phyloP scores from a whole-genome alignment of 1,139 yeast species.

The Protomyces gravidus region DNA sequence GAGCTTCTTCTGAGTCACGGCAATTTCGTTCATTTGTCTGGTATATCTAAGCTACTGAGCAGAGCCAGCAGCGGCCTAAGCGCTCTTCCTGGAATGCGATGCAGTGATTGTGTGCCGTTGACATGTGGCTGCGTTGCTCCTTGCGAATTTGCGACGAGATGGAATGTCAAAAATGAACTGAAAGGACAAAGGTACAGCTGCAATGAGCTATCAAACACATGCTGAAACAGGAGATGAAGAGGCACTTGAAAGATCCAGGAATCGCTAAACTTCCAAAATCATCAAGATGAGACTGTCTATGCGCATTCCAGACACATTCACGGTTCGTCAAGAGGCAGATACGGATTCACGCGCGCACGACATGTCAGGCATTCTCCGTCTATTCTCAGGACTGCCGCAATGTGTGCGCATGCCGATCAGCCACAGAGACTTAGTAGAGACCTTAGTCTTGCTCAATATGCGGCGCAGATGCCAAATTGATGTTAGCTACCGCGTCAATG shows the following conservation, averaged over 20 bases:
- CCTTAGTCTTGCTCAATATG: not conserved
- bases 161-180: not conserved
- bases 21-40: slow-evolving; percentile 4
- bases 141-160: not conserved
- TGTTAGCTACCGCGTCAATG: not conserved
- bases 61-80: not conserved
- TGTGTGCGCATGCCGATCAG: not conserved
- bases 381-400: not conserved
- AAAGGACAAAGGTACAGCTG: not conserved
- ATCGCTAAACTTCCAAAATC: too few relatives aligned
- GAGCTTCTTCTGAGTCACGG: slow-evolving; percentile 9
- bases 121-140: too few relatives aligned
- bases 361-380: not conserved
- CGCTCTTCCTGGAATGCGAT: too few relatives aligned
- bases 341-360: too few relatives aligned
- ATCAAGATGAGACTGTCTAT: not conserved
- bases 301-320: too few relatives aligned
- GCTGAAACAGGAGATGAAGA: not conserved
- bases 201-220: not conserved
- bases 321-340: too few relatives aligned
- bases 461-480: not conserved
- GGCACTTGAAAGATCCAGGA: too few relatives aligned
- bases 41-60: not conserved
- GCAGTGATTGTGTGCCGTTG: too few relatives aligned
- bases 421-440: not conserved